Conservation (phyloP, 768 basidiomycete species). For the Multifurca ochricompacta region DNA sequence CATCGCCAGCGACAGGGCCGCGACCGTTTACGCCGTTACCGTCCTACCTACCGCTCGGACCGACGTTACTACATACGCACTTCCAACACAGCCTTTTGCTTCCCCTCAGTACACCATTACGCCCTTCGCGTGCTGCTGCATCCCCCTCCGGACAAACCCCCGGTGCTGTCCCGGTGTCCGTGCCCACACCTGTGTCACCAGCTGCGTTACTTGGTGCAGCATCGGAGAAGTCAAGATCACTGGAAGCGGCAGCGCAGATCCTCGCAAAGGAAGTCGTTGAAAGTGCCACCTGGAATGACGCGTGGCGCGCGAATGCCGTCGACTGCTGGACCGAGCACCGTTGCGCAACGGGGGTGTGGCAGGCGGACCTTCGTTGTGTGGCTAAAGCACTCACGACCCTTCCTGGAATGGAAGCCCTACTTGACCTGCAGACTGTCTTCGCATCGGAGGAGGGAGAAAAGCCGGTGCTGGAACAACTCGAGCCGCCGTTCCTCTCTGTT, state of each 20-base stretch:
- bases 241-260: conserved; percentile 59
- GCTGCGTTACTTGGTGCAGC: conserved; percentile 58
- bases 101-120: conserved; percentile 52
- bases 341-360: conserved; percentile 41
- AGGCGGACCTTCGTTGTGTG: conserved; percentile 44
- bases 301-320: conserved; percentile 43
- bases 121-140: conserved; percentile 47
- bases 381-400: conserved; percentile 37
- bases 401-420: conserved; percentile 32
- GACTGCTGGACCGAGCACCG: conserved; percentile 21
- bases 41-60: conserved; percentile 62
- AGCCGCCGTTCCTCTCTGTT: conserved; percentile 53
- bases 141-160: conserved; percentile 35
- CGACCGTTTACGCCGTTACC: conserved; percentile 66
- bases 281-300: conserved; percentile 59
- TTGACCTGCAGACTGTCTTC: conserved; percentile 41
- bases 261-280: conserved; percentile 67
- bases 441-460: conserved; percentile 1
- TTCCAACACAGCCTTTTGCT: conserved; percentile 61
- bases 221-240: conserved; percentile 55
- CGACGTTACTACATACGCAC: conserved; percentile 55
- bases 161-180: conserved; percentile 39
- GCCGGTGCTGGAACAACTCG: conserved; percentile 29
- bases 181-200: conserved; percentile 81
- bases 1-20: conserved; percentile 30